Evolutionary conservation across 2,329 filamentous ascomycete genomes (phyloP).

Genomic region (Exophiala viscosa): DNA sequence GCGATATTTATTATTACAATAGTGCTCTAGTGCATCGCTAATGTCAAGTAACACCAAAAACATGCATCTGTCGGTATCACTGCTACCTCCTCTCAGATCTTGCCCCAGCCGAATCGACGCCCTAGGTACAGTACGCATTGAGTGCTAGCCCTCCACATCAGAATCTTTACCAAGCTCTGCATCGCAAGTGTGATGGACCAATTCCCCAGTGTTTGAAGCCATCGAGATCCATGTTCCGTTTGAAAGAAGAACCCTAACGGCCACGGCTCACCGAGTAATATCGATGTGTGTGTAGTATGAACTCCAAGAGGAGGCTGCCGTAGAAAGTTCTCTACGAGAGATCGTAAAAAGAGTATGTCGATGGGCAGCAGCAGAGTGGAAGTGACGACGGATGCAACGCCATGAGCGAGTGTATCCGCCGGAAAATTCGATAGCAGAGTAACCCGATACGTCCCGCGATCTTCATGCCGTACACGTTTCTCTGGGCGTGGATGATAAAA

Average conservation of each 20-base stretch:
- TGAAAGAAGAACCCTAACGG: conserved; percentile 3
- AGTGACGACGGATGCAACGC: conserved; percentile 13
- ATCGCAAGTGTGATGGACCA: conserved; percentile 14
- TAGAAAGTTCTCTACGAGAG: conserved; percentile 10
- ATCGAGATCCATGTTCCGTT: not conserved
- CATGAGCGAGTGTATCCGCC: conserved; percentile 14
- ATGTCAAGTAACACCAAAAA: not conserved
- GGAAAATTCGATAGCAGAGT: conserved; percentile 18
- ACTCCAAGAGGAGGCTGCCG: not conserved
- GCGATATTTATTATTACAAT: not conserved
- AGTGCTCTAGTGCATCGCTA: not conserved
- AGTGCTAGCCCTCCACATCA: conserved; percentile 14
- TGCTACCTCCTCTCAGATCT: conserved; percentile 8
- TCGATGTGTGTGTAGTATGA: not conserved
- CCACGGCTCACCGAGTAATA: conserved; percentile 10
- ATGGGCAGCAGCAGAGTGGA: conserved; percentile 21
- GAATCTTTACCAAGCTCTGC: conserved; percentile 15
- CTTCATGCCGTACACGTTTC: not conserved
- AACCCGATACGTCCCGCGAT: conserved; percentile 14
- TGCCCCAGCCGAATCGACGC: conserved; percentile 19
- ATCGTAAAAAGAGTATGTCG: conserved; percentile 18
- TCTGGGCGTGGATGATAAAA: not conserved
- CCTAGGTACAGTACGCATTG: conserved; percentile 11
- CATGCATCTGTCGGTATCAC: not conserved
- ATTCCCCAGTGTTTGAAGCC: conserved; percentile 12